Conservation (phyloP, 169 alveolate genomes). For the Pseudocohnilembus persalinus region DNA sequence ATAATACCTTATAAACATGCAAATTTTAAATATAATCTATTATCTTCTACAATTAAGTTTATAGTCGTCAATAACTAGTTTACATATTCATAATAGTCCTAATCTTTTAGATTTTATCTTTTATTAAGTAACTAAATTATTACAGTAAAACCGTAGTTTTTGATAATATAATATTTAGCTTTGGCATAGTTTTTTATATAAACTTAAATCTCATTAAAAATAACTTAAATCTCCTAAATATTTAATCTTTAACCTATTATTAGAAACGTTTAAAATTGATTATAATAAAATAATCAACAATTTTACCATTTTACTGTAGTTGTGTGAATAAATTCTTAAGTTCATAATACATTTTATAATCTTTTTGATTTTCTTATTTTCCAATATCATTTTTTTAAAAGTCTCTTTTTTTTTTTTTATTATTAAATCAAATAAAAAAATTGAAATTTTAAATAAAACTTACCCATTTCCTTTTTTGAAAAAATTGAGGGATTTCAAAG, state of each 20-base stretch:
- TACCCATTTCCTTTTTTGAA: not conserved
- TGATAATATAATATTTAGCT: constrained; percentile 3
- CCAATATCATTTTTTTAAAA: too few species aligned
- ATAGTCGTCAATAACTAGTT: not conserved
- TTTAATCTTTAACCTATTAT: not conserved
- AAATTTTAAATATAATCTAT: not conserved
- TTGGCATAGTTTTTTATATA: constrained; percentile 1
- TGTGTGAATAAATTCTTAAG: too few species aligned
- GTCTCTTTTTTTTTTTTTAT: not conserved
- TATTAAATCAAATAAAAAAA: too few species aligned
- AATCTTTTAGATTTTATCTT: too few species aligned
- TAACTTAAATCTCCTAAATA: not conserved
- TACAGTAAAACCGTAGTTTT: not conserved
- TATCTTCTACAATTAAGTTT: constrained; percentile 3
- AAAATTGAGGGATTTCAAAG: not conserved
- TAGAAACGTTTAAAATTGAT: too few species aligned
- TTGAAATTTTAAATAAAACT: too few species aligned
- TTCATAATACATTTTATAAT: not conserved
- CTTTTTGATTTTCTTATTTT: not conserved
- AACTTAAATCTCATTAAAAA: constrained; percentile 2
- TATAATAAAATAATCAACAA: not conserved
- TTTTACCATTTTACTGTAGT: not conserved
- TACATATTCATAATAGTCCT: not conserved
- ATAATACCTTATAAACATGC: constrained; percentile 20
- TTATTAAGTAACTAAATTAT: constrained; percentile 2